phyloP scores from a whole-genome alignment of 2,329 filamentous ascomycete genomes.

The Botryotinia calthae region DNA sequence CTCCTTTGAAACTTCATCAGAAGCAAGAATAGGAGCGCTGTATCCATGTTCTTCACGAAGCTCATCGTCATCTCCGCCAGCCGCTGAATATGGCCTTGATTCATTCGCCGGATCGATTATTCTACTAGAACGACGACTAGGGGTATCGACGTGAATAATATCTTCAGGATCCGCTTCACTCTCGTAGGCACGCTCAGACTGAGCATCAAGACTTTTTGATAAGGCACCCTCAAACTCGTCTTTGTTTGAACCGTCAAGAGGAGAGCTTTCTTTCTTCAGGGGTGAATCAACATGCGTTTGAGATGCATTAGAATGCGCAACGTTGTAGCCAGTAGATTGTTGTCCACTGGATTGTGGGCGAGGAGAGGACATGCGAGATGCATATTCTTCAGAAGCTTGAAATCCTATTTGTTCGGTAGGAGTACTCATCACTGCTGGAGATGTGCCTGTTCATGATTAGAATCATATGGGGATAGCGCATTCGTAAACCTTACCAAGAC shows the following conservation, averaged over 20 bases:
- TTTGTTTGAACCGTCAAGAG: constrained; percentile 34
- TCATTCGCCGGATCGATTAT: constrained; percentile 47
- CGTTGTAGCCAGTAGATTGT: constrained; percentile 34
- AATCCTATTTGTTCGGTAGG: constrained; percentile 91
- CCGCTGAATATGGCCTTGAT: constrained; percentile 45
- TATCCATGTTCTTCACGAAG: constrained; percentile 61
- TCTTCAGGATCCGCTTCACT: constrained; percentile 52
- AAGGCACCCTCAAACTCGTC: constrained; percentile 39
- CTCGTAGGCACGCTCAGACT: constrained; percentile 43
- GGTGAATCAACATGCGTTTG: constrained; percentile 43
- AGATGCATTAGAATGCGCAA: constrained; percentile 45
- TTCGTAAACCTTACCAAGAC: constrained; percentile 47
- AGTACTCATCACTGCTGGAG: constrained; percentile 63
- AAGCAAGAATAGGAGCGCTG: constrained; percentile 78
- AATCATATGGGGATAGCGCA: constrained; percentile 26
- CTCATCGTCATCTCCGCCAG: constrained; percentile 45
- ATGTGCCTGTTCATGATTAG: constrained; percentile 55
- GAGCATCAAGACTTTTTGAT: constrained; percentile 39
- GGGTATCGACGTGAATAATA: constrained; percentile 77
- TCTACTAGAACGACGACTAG: constrained; percentile 46
- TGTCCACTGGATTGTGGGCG: constrained; percentile 45
- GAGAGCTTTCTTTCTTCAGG: constrained; percentile 48
- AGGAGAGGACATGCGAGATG: constrained; percentile 72
- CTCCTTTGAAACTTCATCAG: constrained; percentile 80
- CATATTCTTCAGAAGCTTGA: constrained; percentile 80